Evolutionary conservation across 2,329 filamentous ascomycete genomes (phyloP), one percentile per base, ranked within the genome.

Genomic region (Epichloe baconii): DNA sequence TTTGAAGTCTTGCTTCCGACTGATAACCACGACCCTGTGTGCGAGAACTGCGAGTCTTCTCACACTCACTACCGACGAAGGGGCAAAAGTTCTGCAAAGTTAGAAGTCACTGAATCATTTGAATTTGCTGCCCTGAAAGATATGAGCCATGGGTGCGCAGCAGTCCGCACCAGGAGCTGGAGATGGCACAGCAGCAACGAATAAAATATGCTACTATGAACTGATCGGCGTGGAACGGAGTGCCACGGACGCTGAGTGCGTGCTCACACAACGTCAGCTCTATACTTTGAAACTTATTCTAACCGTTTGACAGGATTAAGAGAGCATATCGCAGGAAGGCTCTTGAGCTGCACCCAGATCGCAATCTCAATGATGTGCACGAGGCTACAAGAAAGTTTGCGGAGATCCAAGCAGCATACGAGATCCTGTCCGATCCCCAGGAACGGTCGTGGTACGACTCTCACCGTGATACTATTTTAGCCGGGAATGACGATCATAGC

Each of bases 401-500:
- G 47, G 89, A 96, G 63, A 77, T 97, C 31, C 91, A 96, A 66
- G 79, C 89, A 37, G 93, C 93, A 45, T 95, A 98, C 65, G 88
- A 97, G 66, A 81, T 98, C n/a, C 78, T 98, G 1, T 95, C 90
- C 2, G 93, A 98, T 65, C 83, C 89, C 11, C 91, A 98, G 65
- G 93, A 98, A 66, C 82, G 93, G 59, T 85, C 90, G 35, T 98
- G 93, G 93, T 98, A 98, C 70, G 91, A 98, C 68, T 89, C 89
- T 3, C 93, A 98, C 64, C 84, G 88, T 54, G 83, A 89, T 58
- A 82, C 86, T 48, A 94, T 97, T 55, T 71, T 97, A 55, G 78
- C 79, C 34, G 85, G 83, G 40, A 75, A 79, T 52, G 79, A 82
- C 50, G 57, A 64, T 35, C 66, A 66, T 31, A 68, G 66, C 19